phyloP scores from a whole-genome alignment of 768 basidiomycete genomes.

The Rhodotorula babjevae region DNA sequence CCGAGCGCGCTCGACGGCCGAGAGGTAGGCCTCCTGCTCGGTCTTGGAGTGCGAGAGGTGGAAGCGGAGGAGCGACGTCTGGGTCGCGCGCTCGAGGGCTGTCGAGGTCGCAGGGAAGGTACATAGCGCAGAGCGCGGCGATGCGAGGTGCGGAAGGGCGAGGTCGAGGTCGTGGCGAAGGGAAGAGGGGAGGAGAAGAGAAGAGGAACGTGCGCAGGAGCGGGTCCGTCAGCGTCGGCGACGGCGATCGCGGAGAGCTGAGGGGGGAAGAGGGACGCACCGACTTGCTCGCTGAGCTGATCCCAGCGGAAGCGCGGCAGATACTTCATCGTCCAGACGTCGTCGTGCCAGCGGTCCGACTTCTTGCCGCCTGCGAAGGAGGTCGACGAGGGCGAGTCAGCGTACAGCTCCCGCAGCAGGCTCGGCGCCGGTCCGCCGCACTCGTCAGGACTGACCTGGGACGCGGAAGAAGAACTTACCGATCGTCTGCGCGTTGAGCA shows the following conservation, averaged over 20 bases:
- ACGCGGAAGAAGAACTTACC: constrained; percentile 50
- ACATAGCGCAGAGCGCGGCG: background rate
- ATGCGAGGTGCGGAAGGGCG: background rate
- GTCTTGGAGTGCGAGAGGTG: constrained; percentile 79
- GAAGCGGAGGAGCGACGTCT: constrained; percentile 79
- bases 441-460: background rate
- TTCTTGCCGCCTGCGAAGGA: constrained; percentile 68
- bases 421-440: background rate
- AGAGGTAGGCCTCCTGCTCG: constrained; percentile 88
- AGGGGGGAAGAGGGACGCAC: constrained; percentile 54
- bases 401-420: background rate
- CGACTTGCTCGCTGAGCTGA: constrained; percentile 97
- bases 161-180: background rate
- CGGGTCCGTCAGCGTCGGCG: background rate
- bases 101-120: background rate
- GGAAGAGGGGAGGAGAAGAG: background rate
- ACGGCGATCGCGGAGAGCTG: background rate
- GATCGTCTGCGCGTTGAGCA: constrained; percentile 93
- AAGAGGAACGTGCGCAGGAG: background rate
- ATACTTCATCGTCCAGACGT: constrained; percentile 99
- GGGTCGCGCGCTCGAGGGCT: constrained; percentile 91
- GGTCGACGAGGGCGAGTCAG: background rate
- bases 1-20: constrained; percentile 86
- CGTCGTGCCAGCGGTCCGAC: constrained; percentile 83
- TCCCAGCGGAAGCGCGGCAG: constrained; percentile 96